Evolutionary conservation across 768 basidiomycete genomes (phyloP), one percentile per base, ranked within the genome.

Genomic region (Lentinula guzmanii): DNA sequence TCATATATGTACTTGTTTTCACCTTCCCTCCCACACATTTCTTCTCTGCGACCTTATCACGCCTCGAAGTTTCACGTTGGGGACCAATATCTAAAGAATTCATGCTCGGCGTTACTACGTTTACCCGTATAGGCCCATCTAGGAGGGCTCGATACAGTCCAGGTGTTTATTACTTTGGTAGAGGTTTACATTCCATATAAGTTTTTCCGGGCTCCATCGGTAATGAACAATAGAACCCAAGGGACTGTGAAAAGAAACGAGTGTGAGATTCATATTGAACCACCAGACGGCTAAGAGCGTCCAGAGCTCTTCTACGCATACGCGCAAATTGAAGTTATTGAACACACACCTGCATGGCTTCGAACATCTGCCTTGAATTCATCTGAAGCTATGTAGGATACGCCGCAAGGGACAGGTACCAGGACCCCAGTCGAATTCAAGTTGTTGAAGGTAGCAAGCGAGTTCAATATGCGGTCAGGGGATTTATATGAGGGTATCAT

Each of bases 321-420:
- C 28, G 56, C 33, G 31, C 3, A 11, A 18, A 34, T 34, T 21
- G n/a, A n/a, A n/a, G n/a, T n/a, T n/a, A n/a, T n/a, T n/a, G 18
- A 10, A 65, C 73, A 34, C 63, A 85, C 63, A 85, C 86, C 82
- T 90, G 89, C 88, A 92, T 91, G 43, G 86, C 82, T 68, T 81
- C 75, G 67, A 91, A 89, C 58, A 89, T 65, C 62, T 77, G 72
- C 63, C 79, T 88, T 10, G 86, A 81, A 59, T 83, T 77, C 85
- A 87, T 83, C 70, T 79, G 78, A 63, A 86, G 67, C 86, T 90
- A 67, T 21, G 21, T 21, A 21, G 21, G 52, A 69, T 34, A 43
- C 31, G 33, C 18, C 37, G 15, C 55, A 39, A 56, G 39, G 58
- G 39, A 59, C 58, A 50, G 46, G 46, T 13, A 58, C 52, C 52